phyloP scores from a whole-genome alignment of 202 grass and related monocot genomes.

The Carex sylvatica region DNA sequence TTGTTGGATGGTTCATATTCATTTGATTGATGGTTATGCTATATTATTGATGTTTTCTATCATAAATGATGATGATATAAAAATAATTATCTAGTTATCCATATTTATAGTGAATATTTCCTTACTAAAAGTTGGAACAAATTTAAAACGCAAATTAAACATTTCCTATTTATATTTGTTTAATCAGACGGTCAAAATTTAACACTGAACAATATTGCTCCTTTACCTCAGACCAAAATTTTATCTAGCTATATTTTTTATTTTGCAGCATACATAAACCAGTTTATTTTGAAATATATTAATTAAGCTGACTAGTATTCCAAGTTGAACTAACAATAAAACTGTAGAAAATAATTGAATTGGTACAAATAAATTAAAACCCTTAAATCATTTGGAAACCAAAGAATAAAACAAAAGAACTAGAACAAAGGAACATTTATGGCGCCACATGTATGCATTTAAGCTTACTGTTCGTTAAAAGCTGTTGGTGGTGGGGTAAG shows the following conservation, averaged over 20 bases:
- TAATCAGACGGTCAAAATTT: too few species aligned
- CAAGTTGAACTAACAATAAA: neutral
- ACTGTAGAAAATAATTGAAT: slow-evolving; percentile 6
- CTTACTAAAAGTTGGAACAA: too few species aligned
- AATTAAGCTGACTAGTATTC: neutral
- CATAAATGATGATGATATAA: too few species aligned
- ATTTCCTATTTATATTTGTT: too few species aligned
- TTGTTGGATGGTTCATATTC: too few species aligned
- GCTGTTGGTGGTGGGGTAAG: neutral
- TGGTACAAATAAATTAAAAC: slow-evolving; percentile 9
- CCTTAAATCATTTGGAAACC: neutral
- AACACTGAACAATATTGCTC: neutral
- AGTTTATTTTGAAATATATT: neutral
- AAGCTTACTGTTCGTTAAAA: slow-evolving; percentile 4
- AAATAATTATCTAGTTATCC: too few species aligned
- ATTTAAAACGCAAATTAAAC: too few species aligned
- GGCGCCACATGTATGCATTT: slow-evolving; percentile 23
- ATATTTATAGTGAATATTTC: too few species aligned
- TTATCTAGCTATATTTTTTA: neutral
- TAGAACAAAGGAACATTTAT: slow-evolving; percentile 20
- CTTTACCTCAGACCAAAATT: neutral
- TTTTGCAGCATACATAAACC: neutral
- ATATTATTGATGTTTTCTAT: too few species aligned
- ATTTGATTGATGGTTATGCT: too few species aligned
- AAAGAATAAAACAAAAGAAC: slow-evolving; percentile 20